Evolutionary conservation across 1,284 basidiomycete genomes (phyloP), one percentile per base, ranked within the genome.

Genomic region (Trichosporon sp.): DNA sequence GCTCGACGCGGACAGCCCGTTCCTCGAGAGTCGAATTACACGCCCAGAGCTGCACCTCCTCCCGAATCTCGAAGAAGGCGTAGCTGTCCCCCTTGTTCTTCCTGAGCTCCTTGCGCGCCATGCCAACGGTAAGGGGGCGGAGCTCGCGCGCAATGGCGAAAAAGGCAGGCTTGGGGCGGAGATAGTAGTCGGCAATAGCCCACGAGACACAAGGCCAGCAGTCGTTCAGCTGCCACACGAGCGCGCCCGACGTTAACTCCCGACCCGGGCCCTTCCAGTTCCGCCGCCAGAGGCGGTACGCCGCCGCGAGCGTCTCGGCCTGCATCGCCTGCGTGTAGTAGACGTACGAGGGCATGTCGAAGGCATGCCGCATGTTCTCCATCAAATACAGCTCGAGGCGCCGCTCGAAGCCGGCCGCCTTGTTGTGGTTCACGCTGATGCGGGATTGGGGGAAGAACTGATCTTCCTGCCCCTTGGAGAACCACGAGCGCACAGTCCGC

Each of bases 371-470:
- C 81, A 92, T 91, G 81, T 95, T 95, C 80, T 95, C 92, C 74
- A 92, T 83, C 54, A 95, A 84, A 78, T 94, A 95, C 23, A 91
- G 83, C 85, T 91, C 92, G n/a, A 95, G 80, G 33, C 92, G 86
- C 63, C 92, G 85, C 81, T 94, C 92, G 72, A 88, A 92, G 0
- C 91, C 91, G 29, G 73, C 77, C 2, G 91, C 92, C 78, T 95
- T 95, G 84, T 95, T 95, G 78, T 95, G 93, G 73, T 88, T 88
- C 66, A 84, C 86, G 73, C 87, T 88, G 14, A 83, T 84, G 70
- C 90, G 85, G n/a, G 92, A 95, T 78, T 95, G 92, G 36, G 92
- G 91, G 81, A 86, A 89, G 21, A 89, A 83, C 75, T 95, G 89
- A 14, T 82, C 74, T 60, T 81, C 82, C 37, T 60, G 9, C 1